Percentiles rank a stretch among this genome's conserved stretches.
Conservation (phyloP, 176 grass and related monocot genomes). For the Eleusine coracana region DNA sequence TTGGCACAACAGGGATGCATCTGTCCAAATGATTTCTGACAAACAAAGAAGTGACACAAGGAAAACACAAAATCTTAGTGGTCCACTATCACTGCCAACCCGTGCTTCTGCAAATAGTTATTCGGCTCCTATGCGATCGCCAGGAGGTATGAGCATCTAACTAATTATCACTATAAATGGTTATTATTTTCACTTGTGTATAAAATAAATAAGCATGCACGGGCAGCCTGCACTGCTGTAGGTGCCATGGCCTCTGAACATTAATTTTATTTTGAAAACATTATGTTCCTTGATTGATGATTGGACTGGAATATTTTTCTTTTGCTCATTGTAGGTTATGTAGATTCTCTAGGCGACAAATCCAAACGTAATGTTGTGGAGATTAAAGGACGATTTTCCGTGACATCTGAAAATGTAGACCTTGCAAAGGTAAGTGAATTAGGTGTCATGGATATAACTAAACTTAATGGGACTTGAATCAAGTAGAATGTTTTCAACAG, state of each 20-base stretch:
- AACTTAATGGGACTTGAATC: slow-evolving; percentile 24
- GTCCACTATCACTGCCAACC: slow-evolving; percentile 92
- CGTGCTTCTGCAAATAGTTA: slow-evolving; percentile 98
- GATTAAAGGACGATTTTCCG: slow-evolving; percentile 98
- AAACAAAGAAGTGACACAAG: slow-evolving; percentile 74
- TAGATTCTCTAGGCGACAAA: slow-evolving; percentile 85
- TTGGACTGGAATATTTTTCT: slow-evolving; percentile 30
- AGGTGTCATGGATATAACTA: slow-evolving; percentile 17
- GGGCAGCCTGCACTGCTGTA: slow-evolving; percentile 17
- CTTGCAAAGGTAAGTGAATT: slow-evolving; percentile 79
- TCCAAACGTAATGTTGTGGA: slow-evolving; percentile 90
- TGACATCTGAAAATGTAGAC: slow-evolving; percentile 99
- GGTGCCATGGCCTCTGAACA: background rate
- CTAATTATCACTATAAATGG: background rate
- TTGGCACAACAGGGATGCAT: slow-evolving; percentile 61
- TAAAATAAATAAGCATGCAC: background rate
- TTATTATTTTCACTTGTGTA: slow-evolving; percentile 2
- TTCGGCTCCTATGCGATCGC: slow-evolving; percentile 93
- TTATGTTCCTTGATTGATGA: slow-evolving; percentile 29
- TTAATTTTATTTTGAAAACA: background rate
- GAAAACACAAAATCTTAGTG: slow-evolving; percentile 84
- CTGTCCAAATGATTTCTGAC: slow-evolving; percentile 49
- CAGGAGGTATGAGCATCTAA: slow-evolving; percentile 64
- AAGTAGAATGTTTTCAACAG: background rate
- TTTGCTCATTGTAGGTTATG: slow-evolving; percentile 72